These are phyloP conservation scores for Penicillium fuscoglaucum DNA, from an alignment of 2,329 filamentous ascomycete genomes.

Conservation along the genomic window DNA sequence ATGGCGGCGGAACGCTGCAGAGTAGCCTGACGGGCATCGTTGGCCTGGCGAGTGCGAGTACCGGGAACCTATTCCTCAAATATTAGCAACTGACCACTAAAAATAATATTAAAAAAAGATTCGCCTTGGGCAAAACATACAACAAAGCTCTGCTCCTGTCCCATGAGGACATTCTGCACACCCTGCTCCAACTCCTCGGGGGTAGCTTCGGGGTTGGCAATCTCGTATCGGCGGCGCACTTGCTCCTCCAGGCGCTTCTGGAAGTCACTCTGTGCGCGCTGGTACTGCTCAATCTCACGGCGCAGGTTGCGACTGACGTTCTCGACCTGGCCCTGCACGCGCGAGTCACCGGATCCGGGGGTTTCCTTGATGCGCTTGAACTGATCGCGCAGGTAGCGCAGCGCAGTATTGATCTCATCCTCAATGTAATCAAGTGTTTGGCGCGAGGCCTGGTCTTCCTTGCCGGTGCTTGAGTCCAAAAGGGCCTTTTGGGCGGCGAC, in stretches of 20 bases:
- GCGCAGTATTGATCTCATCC: constrained; percentile 77
- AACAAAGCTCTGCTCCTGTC: constrained; percentile 75
- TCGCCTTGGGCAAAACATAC: constrained; percentile 53
- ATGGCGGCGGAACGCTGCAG: constrained; percentile 82
- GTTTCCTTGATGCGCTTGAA: constrained; percentile 81
- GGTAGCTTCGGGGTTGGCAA: constrained; percentile 78
- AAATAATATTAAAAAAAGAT: neutral
- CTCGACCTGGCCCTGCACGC: constrained; percentile 78
- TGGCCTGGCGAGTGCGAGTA: constrained; percentile 66
- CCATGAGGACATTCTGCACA: constrained; percentile 65
- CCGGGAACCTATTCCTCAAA: constrained; percentile 32
- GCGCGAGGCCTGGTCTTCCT: constrained; percentile 64
- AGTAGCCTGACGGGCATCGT: constrained; percentile 76
- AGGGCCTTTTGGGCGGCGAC: constrained; percentile 68
- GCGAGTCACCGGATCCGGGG: constrained; percentile 69
- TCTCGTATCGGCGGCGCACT: constrained; percentile 85
- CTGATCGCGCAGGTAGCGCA: constrained; percentile 74
- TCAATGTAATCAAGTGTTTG: constrained; percentile 72
- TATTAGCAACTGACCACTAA: neutral
- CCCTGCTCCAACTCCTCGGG: constrained; percentile 76
- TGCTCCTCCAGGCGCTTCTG: constrained; percentile 77
- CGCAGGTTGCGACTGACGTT: constrained; percentile 78
- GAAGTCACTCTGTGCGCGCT: constrained; percentile 76
- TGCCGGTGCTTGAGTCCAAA: constrained; percentile 72
- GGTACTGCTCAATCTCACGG: constrained; percentile 77